phyloP scores from a whole-genome alignment of 176 grass and related monocot genomes.

The Calamus simplicifolius region DNA sequence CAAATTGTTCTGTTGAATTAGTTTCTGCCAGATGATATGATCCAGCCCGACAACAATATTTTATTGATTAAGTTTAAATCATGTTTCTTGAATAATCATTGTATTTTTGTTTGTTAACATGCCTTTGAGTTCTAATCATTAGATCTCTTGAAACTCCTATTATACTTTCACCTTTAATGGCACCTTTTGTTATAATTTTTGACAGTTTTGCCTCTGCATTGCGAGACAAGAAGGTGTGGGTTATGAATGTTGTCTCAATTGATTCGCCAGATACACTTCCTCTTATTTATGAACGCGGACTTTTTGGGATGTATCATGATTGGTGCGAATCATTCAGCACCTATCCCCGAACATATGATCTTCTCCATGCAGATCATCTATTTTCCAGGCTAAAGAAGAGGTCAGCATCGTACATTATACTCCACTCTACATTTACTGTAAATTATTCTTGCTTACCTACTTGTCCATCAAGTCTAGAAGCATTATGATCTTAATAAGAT shows the following conservation, averaged over 20 bases:
- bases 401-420: conserved; percentile 9
- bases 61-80: no score
- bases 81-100: neutral
- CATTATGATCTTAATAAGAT: no score
- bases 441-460: neutral
- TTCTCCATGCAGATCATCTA: conserved; percentile 23
- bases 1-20: no score
- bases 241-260: conserved; percentile 23
- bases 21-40: no score
- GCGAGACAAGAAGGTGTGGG: conserved; percentile 13
- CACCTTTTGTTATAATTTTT: neutral
- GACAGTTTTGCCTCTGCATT: conserved; percentile 21
- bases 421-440: neutral
- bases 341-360: conserved; percentile 25
- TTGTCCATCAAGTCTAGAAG: neutral
- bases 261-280: conserved; percentile 22
- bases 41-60: no score
- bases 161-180: neutral
- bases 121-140: neutral
- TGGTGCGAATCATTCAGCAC: conserved; percentile 29
- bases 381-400: conserved; percentile 21
- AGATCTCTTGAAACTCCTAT: no score
- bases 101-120: neutral
- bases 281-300: conserved; percentile 22
- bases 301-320: conserved; percentile 26